Percentiles rank a stretch among this genome's conserved stretches.
Conservation (phyloP, 2,329 filamentous ascomycete genomes). For the Rhytidhysteron rufulum region DNA sequence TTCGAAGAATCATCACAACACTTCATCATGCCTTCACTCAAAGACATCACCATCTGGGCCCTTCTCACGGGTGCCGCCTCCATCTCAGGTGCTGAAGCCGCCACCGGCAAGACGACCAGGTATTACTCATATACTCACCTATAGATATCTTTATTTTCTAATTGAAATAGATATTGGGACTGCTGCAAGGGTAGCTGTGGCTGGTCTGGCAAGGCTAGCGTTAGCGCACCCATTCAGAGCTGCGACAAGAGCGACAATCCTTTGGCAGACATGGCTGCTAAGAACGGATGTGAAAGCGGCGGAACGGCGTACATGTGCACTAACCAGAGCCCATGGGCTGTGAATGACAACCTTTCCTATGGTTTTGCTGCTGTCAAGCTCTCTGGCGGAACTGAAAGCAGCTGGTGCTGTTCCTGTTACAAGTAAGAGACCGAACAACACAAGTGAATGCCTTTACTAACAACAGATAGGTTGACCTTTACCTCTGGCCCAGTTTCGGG, state of each 20-base stretch:
- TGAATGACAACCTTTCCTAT: slow-evolving; percentile 56
- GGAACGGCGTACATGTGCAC: slow-evolving; percentile 58
- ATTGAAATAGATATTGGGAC: no score
- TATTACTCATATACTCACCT: no score
- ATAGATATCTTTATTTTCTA: no score
- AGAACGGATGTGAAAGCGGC: slow-evolving; percentile 52
- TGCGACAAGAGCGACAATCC: slow-evolving; percentile 57
- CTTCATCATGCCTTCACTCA: no score
- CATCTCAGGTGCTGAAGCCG: slow-evolving; percentile 17
- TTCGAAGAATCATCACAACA: no score
- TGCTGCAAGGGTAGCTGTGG: slow-evolving; percentile 69
- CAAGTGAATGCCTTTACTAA: neutral
- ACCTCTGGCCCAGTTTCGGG: slow-evolving; percentile 53
- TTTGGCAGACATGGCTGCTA: slow-evolving; percentile 48
- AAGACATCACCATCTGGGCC: slow-evolving; percentile 23
- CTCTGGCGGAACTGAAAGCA: slow-evolving; percentile 49
- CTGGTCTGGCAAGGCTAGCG: slow-evolving; percentile 55
- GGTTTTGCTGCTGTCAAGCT: slow-evolving; percentile 63
- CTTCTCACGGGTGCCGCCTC: slow-evolving; percentile 21
- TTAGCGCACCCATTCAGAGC: slow-evolving; percentile 50
- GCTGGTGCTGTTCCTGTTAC: slow-evolving; percentile 65
- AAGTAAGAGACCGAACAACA: slow-evolving; percentile 31
- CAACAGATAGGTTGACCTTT: slow-evolving; percentile 47
- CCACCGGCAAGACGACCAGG: slow-evolving; percentile 30
- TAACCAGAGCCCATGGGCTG: slow-evolving; percentile 59